Base-by-base conservation (phyloP, 768 basidiomycete genomes). In the Suillus ampliporus region DNA sequence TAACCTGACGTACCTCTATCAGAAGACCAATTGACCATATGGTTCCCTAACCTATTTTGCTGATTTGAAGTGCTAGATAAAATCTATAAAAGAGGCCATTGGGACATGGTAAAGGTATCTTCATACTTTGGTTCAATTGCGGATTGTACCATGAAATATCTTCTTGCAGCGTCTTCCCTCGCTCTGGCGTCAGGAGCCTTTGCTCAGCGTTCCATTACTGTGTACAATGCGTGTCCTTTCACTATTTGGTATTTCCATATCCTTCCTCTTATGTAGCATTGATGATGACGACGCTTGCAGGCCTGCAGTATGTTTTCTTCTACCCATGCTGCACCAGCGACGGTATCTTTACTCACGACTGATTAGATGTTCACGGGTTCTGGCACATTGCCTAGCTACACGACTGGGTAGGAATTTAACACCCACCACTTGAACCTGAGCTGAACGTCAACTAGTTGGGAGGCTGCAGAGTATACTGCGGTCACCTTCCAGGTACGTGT, bases 171-270 rank as follows among this genome's bases (percentile, higher is more conserved):
- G 35, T 63, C 74, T 23, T 69, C 73, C 40, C 64, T 76, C 51
- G 73, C 72, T 31, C 65, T 80, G 44, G 46, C 74, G n/a, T 74
- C 76, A 3, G 64, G 54, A 61, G 75, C 57, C n/a, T 75, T 77
- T 47, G 72, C 77, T n/a, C 85, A 81, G 47, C 83, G 88, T 38
- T 88, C 83, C 31, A 82, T 90, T 65, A 86, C 83, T 0, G 85
- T 86, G 28, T 78, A 79, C 69, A 90, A 90, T 75, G 79, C 75
- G 3, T 90, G 89, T 68, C 82, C 87, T 0, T 90, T 88, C 74
- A 90, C 88, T 4, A 81, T 90, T 63, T 90, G 89, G 89, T 88
- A 28, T 57, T 43, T n/a, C 47, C 7, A 3, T 38, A 13, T 48
- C 15, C 14, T 9, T 35, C 21, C n/a, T 59, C 11, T 23, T 23